A percentile compares a stretch with the other conserved stretches of the same genome.
These are phyloP conservation scores for Aechmea fasciata DNA, from an alignment of 176 grass and related monocot genomes.

Conservation along the genomic window DNA sequence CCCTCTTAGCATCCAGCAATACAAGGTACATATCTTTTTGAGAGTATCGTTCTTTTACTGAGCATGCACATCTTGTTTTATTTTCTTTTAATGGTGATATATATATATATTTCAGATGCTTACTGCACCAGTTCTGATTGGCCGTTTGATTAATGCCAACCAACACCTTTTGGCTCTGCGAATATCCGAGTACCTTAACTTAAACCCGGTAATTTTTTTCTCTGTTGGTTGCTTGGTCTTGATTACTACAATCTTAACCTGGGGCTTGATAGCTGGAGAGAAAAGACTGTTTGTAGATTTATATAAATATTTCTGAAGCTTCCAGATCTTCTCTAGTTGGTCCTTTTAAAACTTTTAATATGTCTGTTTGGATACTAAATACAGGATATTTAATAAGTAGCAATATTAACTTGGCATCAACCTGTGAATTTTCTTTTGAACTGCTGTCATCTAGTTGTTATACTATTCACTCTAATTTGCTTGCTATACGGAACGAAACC, in stretches of 20 bases:
- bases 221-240: not conserved
- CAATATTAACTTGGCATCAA: conserved; percentile 1
- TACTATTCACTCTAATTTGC: no score
- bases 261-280: not conserved
- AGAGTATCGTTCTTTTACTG: conserved; percentile 21
- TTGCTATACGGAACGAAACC: no score
- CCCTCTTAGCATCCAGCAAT: conserved; percentile 84
- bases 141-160: conserved; percentile 73
- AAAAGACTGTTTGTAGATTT: not conserved
- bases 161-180: conserved; percentile 88
- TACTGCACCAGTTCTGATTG: conserved; percentile 74
- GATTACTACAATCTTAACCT: not conserved
- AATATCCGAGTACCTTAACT: conserved; percentile 86
- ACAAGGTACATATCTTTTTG: conserved; percentile 51
- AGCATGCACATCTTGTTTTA: conserved; percentile 6
- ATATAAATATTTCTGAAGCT: no score
- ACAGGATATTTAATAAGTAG: not conserved
- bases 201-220: conserved; percentile 65
- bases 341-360: no score
- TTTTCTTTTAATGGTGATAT: not conserved
- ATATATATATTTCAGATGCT: conserved; percentile 47
- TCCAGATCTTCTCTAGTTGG: no score
- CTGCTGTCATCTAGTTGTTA: no score
- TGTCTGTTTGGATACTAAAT: no score
- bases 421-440: no score